Percentiles rank a stretch among this genome's conserved stretches.
Evolutionary conservation across 371 early-diverging fungal genomes (phyloP).

Genomic region (Catenaria anguillulae): DNA sequence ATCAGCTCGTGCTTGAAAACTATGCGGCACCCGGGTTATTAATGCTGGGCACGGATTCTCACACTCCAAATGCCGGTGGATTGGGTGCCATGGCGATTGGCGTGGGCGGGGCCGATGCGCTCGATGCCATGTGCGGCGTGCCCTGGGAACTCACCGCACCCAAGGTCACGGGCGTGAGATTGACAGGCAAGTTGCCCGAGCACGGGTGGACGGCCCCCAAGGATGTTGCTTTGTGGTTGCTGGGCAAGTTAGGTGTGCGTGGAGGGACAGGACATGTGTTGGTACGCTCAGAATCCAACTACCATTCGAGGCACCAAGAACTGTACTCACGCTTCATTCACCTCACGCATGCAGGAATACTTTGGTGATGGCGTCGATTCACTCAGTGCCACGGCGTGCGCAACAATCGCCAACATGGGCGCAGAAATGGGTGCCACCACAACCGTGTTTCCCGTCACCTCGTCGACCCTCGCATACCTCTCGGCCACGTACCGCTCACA

Average conservation of each 20-base stretch:
- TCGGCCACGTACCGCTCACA: conserved; percentile 52
- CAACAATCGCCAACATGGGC: conserved; percentile 91
- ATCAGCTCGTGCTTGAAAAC: conserved; percentile 85
- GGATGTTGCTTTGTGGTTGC: conserved; percentile 75
- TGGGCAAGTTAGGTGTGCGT: conserved; percentile 70
- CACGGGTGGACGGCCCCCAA: conserved; percentile 84
- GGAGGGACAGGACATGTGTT: conserved; percentile 5
- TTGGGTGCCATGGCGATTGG: conserved; percentile 83
- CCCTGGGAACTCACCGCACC: conserved; percentile 91
- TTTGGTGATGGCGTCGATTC: conserved; percentile 75
- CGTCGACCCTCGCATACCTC: conserved; percentile 64
- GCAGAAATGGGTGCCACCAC: conserved; percentile 92
- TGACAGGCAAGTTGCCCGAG: conserved; percentile 73
- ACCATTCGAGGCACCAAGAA: not conserved
- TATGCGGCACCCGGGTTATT: conserved; percentile 81
- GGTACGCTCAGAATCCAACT: no score
- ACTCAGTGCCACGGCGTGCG: conserved; percentile 86
- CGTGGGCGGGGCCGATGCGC: conserved; percentile 91
- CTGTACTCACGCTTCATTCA: conserved; percentile 64
- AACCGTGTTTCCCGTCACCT: conserved; percentile 71
- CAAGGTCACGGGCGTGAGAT: conserved; percentile 80
- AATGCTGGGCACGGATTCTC: conserved; percentile 76
- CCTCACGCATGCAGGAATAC: conserved; percentile 62
- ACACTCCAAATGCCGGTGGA: conserved; percentile 76
- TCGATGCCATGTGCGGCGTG: conserved; percentile 85